These are phyloP conservation scores for Pisolithus microcarpus DNA, from an alignment of 768 basidiomycete species.

Conservation along the genomic window DNA sequence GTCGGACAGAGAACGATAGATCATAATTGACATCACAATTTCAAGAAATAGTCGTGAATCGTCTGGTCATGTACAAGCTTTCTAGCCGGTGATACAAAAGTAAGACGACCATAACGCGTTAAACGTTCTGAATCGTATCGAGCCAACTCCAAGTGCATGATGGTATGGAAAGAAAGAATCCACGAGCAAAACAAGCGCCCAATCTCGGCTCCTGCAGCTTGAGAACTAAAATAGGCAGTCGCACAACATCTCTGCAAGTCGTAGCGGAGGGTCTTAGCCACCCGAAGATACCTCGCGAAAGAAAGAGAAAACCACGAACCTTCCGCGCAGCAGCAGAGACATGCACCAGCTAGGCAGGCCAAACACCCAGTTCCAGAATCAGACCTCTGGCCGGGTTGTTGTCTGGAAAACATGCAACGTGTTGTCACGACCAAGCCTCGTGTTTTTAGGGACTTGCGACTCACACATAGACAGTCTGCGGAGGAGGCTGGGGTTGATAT, in stretches of 20 bases:
- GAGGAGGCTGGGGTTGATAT: constrained; percentile 60
- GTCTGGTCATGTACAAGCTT: constrained; percentile 5
- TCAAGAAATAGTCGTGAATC: not conserved
- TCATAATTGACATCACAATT: not conserved
- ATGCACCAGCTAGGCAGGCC: constrained; percentile 43
- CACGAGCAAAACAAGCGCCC: not conserved
- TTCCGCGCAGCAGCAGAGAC: constrained; percentile 47
- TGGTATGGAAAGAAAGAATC: not conserved
- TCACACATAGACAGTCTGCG: constrained; percentile 78
- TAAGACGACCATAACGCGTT: not conserved
- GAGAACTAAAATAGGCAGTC: constrained; percentile 53
- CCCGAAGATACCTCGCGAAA: constrained; percentile 24
- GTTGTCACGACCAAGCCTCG: not conserved
- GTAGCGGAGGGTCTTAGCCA: constrained; percentile 5
- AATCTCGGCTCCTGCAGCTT: not conserved
- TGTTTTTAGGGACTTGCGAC: constrained; percentile 20
- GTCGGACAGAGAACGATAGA: constrained; percentile 4
- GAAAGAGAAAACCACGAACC: constrained; percentile 25
- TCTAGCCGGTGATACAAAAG: constrained; percentile 14
- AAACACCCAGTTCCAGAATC: constrained; percentile 28
- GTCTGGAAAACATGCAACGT: constrained; percentile 21
- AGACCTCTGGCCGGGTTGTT: constrained; percentile 33
- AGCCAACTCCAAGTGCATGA: constrained; percentile 2
- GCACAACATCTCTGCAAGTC: constrained; percentile 51
- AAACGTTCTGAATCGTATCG: constrained; percentile 12